Evolutionary conservation across 768 basidiomycete species (phyloP).

Genomic region (Phylloporus sp.): DNA sequence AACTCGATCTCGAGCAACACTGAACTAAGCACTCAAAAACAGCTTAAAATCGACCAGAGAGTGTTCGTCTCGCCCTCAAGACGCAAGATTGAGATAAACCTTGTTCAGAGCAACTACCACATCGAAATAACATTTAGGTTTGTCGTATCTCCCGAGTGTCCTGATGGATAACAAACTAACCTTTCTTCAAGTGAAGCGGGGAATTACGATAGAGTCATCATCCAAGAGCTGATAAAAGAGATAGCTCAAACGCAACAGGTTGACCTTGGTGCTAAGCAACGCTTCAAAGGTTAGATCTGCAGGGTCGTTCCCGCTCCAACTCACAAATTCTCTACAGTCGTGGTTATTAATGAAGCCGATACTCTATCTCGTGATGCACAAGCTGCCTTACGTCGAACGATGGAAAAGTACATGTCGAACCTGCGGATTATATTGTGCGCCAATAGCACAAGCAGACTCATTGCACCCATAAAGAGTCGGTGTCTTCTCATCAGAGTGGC

Average conservation of each 20-base stretch:
- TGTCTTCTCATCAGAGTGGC: conserved; percentile 93
- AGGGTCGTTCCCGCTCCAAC: not conserved
- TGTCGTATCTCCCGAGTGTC: conserved; percentile 14
- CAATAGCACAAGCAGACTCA: conserved; percentile 90
- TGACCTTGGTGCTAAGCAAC: conserved; percentile 89
- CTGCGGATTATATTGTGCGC: conserved; percentile 96
- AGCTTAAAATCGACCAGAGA: conserved; percentile 98
- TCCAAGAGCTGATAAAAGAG: conserved; percentile 96
- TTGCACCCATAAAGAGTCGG: conserved; percentile 94
- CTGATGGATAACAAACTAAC: not conserved
- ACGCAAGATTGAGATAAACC: conserved; percentile 91
- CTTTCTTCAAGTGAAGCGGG: conserved; percentile 75
- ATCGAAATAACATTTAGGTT: conserved; percentile 97
- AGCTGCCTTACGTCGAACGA: conserved; percentile 92
- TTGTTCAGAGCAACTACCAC: conserved; percentile 97
- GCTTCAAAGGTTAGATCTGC: conserved; percentile 79
- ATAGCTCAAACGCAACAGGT: conserved; percentile 99
- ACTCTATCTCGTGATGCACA: conserved; percentile 93
- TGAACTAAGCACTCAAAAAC: conserved; percentile 4
- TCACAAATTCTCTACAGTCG: conserved; percentile 49
- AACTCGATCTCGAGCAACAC: not conserved
- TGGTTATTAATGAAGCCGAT: conserved; percentile 97
- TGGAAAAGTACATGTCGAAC: conserved; percentile 99
- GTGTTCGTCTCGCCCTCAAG: conserved; percentile 92
- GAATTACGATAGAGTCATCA: conserved; percentile 89